A percentile compares a stretch with the other conserved stretches of the same genome.
Evolutionary conservation across 345 rosid genomes (phyloP).

Genomic region (Salix brachista): DNA sequence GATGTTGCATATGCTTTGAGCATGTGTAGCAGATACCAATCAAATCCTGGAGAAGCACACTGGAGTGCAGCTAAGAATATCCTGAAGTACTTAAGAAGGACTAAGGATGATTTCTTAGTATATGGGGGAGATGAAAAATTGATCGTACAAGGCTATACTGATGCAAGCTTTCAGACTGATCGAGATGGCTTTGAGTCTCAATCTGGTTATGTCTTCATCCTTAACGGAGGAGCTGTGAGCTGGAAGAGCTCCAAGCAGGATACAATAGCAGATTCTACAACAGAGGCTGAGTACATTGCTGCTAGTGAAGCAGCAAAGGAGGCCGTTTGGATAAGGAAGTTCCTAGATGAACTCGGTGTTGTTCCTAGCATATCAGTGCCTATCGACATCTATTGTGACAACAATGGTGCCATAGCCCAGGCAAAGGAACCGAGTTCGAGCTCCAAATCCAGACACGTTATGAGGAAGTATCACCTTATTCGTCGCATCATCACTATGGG

Average conservation of each 20-base stretch:
- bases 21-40: neutral
- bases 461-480: no score
- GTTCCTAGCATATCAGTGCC: neutral
- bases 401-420: neutral
- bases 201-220: neutral
- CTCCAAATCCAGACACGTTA: neutral
- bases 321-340: neutral
- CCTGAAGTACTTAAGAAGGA: neutral
- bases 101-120: neutral
- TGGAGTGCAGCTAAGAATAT: no score
- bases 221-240: neutral
- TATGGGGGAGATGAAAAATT: neutral
- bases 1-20: neutral
- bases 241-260: neutral
- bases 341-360: neutral
- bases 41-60: neutral
- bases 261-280: neutral
- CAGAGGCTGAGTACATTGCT: neutral
- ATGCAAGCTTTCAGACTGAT: neutral
- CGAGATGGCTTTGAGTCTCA: neutral
- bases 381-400: neutral
- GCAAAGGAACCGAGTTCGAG: neutral
- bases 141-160: neutral
- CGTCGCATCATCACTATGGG: no score
- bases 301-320: neutral